Evolutionary conservation across 1,139 yeast genomes (phyloP).

Genomic region (Schizosaccharomyces versatilis): DNA sequence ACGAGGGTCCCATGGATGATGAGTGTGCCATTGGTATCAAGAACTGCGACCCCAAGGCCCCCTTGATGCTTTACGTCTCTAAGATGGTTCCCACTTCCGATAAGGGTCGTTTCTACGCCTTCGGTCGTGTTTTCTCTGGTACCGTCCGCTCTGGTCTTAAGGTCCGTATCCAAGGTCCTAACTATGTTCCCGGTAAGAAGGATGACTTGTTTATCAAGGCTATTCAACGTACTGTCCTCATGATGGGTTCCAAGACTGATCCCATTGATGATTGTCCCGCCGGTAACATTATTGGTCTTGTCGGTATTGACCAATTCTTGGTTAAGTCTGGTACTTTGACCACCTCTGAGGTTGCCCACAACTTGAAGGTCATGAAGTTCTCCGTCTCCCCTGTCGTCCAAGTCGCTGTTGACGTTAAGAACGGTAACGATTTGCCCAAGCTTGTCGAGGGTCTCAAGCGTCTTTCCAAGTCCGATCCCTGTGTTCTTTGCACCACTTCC

Average conservation of each 20-base stretch:
- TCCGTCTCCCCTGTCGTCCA: conserved; percentile 98
- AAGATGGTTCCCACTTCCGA: conserved; percentile 99
- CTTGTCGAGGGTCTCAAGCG: conserved; percentile 99
- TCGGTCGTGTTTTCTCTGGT: conserved; percentile 99
- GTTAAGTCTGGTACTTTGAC: conserved; percentile 98
- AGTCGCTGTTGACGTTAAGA: conserved; percentile 98
- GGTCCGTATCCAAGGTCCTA: conserved; percentile 99
- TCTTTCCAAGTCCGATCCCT: conserved; percentile 97
- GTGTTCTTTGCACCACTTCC: conserved; percentile 71
- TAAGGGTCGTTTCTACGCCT: conserved; percentile 99
- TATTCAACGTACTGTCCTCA: conserved; percentile 95
- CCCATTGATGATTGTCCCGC: conserved; percentile 99
- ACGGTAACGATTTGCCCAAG: conserved; percentile 97
- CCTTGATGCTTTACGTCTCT: conserved; percentile 97
- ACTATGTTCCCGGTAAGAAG: conserved; percentile 96
- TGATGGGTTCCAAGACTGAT: conserved; percentile 98
- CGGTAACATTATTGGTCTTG: conserved; percentile 99
- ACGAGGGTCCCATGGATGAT: conserved; percentile 98
- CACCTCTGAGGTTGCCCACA: conserved; percentile 91
- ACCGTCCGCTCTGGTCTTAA: conserved; percentile 96
- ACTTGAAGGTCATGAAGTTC: conserved; percentile 99
- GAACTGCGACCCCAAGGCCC: conserved; percentile 97
- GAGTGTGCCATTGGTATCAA: conserved; percentile 75
- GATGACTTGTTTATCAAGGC: conserved; percentile 93
- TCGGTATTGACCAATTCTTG: conserved; percentile 98